Evolutionary conservation across 495 filamentous ascomycete genomes (phyloP), one percentile per base, ranked within the genome.

Genomic region (Trichoderma virens): DNA sequence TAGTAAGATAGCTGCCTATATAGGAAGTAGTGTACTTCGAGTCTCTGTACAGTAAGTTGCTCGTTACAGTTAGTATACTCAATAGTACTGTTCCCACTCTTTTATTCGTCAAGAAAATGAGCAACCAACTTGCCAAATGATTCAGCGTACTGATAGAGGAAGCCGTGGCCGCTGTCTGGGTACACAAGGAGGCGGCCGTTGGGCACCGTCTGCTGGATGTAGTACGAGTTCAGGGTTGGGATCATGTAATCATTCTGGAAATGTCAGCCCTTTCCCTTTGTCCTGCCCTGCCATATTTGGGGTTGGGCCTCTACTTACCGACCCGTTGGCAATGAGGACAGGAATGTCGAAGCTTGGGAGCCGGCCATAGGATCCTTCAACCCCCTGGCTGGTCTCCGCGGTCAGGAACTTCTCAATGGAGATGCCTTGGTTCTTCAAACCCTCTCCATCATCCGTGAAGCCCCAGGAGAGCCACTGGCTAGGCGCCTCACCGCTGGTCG

Each of bases 271-370:
- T 38, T 38, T 38, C 34, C 11, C 34, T 38, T 38, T 38, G 34
- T 38, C 11, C 34, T 38, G 34, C 20, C 16, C 1, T 13, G 39
- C 5, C n/a, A n/a, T n/a, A n/a, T n/a, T n/a, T 30, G 34, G 5
- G 11, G 31, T 28, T 59, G 41, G 30, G 16, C 60, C 23, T 18
- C 64, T 20, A 66, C 65, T 69, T 61, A 67, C 66, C 62, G 67
- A 34, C 28, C 75, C 73, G 64, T 75, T 74, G 8, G 68, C 66
- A n/a, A 76, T 67, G 54, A 76, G 63, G 1, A 76, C 70, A 41
- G 70, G 70, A 41, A 72, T 71, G 51, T 69, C 65, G 61, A 77
- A 60, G 56, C 68, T 69, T 30, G 38, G 41, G 18, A 76, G 62
- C 59, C 71, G 23, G 23, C 70, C 67, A 67, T 69, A 73, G 18